Conservation (phyloP, 148 eudicot genomes). For the Rhododendron ferrugineum region DNA sequence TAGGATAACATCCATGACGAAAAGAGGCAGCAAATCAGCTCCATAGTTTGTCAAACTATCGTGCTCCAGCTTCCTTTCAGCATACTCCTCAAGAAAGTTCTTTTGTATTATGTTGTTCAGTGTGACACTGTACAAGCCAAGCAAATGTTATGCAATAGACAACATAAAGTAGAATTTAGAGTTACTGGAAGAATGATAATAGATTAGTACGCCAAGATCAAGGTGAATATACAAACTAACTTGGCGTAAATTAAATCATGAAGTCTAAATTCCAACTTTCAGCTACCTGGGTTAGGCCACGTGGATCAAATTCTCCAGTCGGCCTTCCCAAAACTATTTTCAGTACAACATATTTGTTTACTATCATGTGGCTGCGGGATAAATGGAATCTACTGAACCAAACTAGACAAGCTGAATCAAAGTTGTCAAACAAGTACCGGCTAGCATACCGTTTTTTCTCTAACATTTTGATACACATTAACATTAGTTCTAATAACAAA, state of each 20-base stretch:
- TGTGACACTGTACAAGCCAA: constrained; percentile 65
- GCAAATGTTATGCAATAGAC: constrained; percentile 5
- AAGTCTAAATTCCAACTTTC: constrained; percentile 3
- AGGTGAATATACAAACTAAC: not conserved
- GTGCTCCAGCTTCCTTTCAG: constrained; percentile 80
- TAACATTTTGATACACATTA: not conserved
- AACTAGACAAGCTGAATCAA: not conserved
- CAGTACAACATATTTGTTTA: not conserved
- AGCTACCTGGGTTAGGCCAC: not conserved
- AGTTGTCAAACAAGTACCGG: not conserved
- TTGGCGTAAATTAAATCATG: not conserved
- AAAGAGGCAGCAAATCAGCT: constrained; percentile 85
- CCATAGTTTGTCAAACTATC: constrained; percentile 58
- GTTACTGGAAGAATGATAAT: not conserved
- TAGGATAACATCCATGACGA: constrained; percentile 93
- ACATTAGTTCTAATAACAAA: not conserved
- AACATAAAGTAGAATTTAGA: not conserved
- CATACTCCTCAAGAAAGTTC: constrained; percentile 85
- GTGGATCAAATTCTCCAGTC: not conserved
- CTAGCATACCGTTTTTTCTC: no score
- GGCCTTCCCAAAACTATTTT: not conserved
- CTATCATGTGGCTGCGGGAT: not conserved
- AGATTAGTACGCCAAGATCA: not conserved
- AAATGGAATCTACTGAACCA: not conserved
- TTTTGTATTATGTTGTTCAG: constrained; percentile 89